phyloP scores from a whole-genome alignment of 2,329 filamentous ascomycete species.

The Ramichloridium luteum region DNA sequence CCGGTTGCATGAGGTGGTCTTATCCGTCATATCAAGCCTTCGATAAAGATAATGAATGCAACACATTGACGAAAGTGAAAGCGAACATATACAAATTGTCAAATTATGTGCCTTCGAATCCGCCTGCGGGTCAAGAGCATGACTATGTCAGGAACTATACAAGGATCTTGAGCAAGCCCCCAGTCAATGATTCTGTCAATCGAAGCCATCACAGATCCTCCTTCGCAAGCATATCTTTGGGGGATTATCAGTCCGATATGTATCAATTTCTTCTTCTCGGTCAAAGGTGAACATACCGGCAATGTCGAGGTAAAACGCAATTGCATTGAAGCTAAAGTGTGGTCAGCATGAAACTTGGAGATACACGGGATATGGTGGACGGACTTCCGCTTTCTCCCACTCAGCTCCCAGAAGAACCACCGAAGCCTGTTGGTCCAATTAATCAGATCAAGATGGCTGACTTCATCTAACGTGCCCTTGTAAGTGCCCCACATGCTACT shows the following conservation, averaged over 20 bases:
- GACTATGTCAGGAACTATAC: too few relatives aligned
- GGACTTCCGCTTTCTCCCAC: constrained; percentile 43
- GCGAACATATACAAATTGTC: constrained; percentile 1
- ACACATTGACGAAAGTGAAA: neutral
- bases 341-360: constrained; percentile 7
- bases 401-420: constrained; percentile 45
- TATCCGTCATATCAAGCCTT: constrained; percentile 1
- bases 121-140: neutral
- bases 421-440: constrained; percentile 54
- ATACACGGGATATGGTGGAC: constrained; percentile 11
- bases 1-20: constrained; percentile 13
- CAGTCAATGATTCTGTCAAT: too few relatives aligned
- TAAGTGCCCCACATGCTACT: constrained; percentile 52
- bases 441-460: constrained; percentile 53
- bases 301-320: constrained; percentile 52
- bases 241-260: too few relatives aligned
- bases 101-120: neutral
- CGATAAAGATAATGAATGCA: too few relatives aligned
- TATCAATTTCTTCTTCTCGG: too few relatives aligned
- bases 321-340: constrained; percentile 47
- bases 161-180: too few relatives aligned
- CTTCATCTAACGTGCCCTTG: constrained; percentile 50
- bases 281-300: constrained; percentile 37
- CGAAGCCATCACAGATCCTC: constrained; percentile 25
- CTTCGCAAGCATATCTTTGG: constrained; percentile 29